Evolutionary conservation across 257 asterid genomes (phyloP), one percentile per base, ranked within the genome.

Genomic region (Leptodermis oblonga): DNA sequence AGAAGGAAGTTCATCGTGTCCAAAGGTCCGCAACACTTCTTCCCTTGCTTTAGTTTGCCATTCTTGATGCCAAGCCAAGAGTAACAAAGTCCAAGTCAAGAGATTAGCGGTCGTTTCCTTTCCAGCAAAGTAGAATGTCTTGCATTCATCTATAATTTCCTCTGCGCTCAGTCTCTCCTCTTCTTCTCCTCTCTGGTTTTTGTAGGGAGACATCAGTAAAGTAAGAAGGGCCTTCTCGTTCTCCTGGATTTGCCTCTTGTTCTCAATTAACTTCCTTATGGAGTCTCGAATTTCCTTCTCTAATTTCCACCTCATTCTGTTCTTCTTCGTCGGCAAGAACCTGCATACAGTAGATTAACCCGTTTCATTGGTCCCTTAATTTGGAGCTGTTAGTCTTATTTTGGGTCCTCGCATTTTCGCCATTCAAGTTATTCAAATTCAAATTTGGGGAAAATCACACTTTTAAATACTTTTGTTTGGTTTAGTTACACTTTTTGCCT

Each of bases 41-140:
- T 84, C 80, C 41, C 96, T 76, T 30, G 96, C 96, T 31, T 74
- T 74, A 1, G 23, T 74, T 72, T 84, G 96, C 92, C 94, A 89
- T 43, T 89, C 92, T 63, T 79, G 92, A 80, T 87, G 89, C 56
- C 60, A 45, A 42, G 92, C 92, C 65, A 89, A 69, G 43, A 89
- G 96, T 43, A 89, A 79, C 66, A 89, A 82, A 10, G 78, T 70
- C 96, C 96, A 89, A 3, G 90, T 84, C 74, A 89, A 65, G 6
- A 87, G 79, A 73, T 79, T 83, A 55, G 95, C 91, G 56, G 96
- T 85, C 41, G 92, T 87, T 72, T 85, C 94, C 72, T 82, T 85
- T 66, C 96, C 96, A 22, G 94, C 92, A 79, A 89, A 88, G 82
- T 88, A 88, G 72, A 88, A 86, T 14, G 94, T 86, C 82, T 88